Evolutionary conservation across 805 yeast genomes (phyloP), one percentile per base, ranked within the genome.

Genomic region (Naumovozyma baii): DNA sequence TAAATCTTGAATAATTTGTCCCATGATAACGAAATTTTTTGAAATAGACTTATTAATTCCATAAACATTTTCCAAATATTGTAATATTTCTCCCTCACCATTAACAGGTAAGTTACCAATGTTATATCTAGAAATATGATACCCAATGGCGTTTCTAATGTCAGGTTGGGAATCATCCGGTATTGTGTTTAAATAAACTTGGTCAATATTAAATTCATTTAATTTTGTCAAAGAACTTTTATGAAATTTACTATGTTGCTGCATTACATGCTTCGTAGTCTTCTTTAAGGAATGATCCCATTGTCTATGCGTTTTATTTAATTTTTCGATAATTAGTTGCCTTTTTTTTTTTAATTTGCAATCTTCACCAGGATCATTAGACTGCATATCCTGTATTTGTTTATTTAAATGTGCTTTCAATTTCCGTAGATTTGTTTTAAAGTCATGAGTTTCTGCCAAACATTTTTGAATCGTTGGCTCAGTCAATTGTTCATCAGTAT

Each of bases 111-210:
- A 54, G 3, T 57, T 59, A 10, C 68, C 59, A 39, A 70, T 65
- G n/a, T 73, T 74, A 39, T 64, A 65, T n/a, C 77, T 58, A 9
- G 69, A 53, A 16, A 74, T 52, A 47, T 74, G 78, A 40, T 65
- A 57, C 16, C 66, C 64, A 8, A 74, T 61, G 1, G 75, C 74
- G 14, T 55, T 53, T 26, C 68, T 62, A 16, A 72, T 58, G 28
- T 55, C 45, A 8, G 43, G 38, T 39, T 49, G 47, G 16, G 49
- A 44, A 16, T 40, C 46, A 3, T 49, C 41, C 2, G 56, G 50
- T 26, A 66, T 45, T 34, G 54, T 56, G 37, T 64, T 56, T n/a
- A 56, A 47, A 36, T 64, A 64, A 9, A 61, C 60, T 25, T 57
- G 54, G 35, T 58, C 62, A 8, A 64, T 38, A 9, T 60, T 57